Evolutionary conservation across 78 protist genomes (phyloP).

Genomic region (Protostelium mycophagum): DNA sequence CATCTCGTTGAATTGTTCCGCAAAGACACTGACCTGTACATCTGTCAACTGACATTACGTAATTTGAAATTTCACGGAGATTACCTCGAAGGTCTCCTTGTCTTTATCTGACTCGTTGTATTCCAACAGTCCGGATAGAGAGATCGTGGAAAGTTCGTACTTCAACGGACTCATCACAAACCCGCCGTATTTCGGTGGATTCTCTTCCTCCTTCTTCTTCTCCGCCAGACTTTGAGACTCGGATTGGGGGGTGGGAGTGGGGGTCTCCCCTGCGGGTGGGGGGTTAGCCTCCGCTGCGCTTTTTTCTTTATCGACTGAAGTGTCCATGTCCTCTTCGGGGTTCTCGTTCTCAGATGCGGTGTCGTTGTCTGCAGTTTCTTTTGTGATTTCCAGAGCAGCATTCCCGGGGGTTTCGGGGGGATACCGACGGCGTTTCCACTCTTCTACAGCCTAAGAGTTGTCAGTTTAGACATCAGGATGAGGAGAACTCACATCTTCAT

Average conservation of each 20-base stretch:
- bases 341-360: neutral
- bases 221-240: neutral
- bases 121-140: neutral
- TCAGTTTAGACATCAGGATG: neutral
- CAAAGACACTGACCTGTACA: neutral
- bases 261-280: neutral
- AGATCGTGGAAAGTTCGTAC: neutral
- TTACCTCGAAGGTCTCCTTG: neutral
- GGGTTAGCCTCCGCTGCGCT: neutral
- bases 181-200: neutral
- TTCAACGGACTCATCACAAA: neutral
- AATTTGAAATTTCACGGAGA: neutral
- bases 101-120: neutral
- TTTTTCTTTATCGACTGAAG: neutral
- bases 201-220: neutral
- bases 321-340: neutral
- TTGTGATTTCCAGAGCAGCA: too few relatives aligned
- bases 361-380: neutral
- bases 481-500: neutral
- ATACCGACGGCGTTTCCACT: neutral
- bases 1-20: neutral
- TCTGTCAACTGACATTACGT: neutral
- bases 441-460: neutral
- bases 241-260: neutral
- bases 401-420: too few relatives aligned